Conservation (phyloP, 805 yeast species). For the Ogataea kodamae region DNA sequence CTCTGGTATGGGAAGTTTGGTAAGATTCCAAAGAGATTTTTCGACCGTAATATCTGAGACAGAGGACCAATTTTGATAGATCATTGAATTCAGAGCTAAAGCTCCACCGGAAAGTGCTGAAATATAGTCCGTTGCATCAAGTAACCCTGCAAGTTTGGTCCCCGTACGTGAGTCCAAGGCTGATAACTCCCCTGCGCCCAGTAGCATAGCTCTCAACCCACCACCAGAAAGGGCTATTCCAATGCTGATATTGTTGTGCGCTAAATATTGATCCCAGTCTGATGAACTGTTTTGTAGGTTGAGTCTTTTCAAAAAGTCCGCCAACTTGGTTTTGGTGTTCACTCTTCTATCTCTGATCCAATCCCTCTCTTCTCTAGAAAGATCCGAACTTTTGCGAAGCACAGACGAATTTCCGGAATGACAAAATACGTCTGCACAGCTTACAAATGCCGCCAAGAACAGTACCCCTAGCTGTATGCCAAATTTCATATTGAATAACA, state of each 20-base stretch:
- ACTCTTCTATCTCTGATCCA: constrained; percentile 50
- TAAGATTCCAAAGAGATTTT: constrained; percentile 61
- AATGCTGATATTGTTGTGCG: constrained; percentile 34
- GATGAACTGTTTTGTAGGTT: constrained; percentile 43
- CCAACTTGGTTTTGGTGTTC: constrained; percentile 41
- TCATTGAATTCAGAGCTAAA: constrained; percentile 67
- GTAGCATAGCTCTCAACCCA: constrained; percentile 79
- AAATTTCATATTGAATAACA: neutral
- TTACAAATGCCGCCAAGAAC: neutral
- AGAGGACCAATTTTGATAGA: constrained; percentile 64
- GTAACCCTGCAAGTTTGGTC: constrained; percentile 46
- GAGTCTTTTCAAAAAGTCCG: constrained; percentile 42
- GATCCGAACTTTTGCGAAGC: neutral
- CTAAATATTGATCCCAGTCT: constrained; percentile 36
- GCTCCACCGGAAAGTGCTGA: constrained; percentile 79
- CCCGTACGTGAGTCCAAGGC: constrained; percentile 73
- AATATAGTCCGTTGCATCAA: constrained; percentile 68
- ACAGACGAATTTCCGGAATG: neutral
- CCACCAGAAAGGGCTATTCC: constrained; percentile 76
- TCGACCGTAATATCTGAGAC: constrained; percentile 49
- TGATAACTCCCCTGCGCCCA: constrained; percentile 78
- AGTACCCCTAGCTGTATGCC: neutral
- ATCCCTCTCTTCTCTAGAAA: neutral
- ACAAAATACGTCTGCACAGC: neutral
- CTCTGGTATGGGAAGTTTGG: constrained; percentile 51